Evolutionary conservation across 148 eudicot species (phyloP), one percentile per base, ranked within the genome.

Genomic region (Pharnaceum exiguum): DNA sequence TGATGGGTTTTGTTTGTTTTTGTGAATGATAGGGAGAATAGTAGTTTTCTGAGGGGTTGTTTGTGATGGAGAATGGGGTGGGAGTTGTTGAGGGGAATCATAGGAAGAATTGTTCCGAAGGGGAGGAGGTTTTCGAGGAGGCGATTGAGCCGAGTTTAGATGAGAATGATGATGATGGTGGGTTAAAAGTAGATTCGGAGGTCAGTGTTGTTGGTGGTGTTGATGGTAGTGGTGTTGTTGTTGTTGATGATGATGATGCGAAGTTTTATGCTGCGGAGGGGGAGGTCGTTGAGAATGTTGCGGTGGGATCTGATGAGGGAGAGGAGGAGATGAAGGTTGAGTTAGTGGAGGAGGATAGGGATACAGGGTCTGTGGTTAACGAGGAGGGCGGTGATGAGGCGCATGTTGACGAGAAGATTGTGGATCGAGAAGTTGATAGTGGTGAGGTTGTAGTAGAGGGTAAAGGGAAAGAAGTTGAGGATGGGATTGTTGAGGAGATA

Each of bases 51-150:
- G 46, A 40, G 26, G 45, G 17, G 23, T 76, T 65, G 57, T 69
- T 76, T 65, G 57, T 69, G 71, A 89, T 89, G 97, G 90, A 89
- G 47, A 86, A 73, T 77, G 86, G 77, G 64, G 63, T 59, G 42
- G 80, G 68, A 45, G 61, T 49, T 66, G 74, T 54, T 48, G 78
- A 69, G 46, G 69, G 66, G 57, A 67, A 59, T 63, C 78, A 79
- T 65, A 75, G 16, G 25, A 54, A 68, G 12, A 73, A 70, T 63
- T 75, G 63, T 40, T 77, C 74, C 1, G 86, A 71, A 58, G 84
- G 57, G 65, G 81, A 79, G n/a, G 82, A 83, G 35, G 79, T 71
- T 25, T 83, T 81, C 11, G 86, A 72, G 85, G 90, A 83, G 77
- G 87, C 84, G 5, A 53, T 77, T 44, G 79, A 72, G 10, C 33